Evolutionary conservation across 2,329 filamentous ascomycete genomes (phyloP).

Genomic region (Talaromyces piceae): DNA sequence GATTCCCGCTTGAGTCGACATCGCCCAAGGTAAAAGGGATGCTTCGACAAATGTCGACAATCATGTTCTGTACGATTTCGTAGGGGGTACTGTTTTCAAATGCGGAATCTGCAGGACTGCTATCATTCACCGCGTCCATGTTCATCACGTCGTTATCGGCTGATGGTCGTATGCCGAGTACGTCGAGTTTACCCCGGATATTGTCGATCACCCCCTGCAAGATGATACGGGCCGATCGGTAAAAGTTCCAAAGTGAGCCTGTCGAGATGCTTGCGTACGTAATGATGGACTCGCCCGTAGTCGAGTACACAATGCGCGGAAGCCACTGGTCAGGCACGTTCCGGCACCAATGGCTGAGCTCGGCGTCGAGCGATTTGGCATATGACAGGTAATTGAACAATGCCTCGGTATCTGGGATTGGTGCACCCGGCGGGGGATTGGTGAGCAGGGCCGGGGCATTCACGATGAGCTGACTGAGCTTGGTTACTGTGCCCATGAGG

Average conservation of each 20-base stretch:
- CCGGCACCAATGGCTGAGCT: constrained; percentile 25
- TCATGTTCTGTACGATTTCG: constrained; percentile 25
- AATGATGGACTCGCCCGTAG: constrained; percentile 22
- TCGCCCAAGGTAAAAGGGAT: constrained; percentile 28
- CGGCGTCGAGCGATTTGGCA: constrained; percentile 20
- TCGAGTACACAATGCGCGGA: constrained; percentile 24
- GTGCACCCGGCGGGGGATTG: neutral
- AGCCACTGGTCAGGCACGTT: constrained; percentile 27
- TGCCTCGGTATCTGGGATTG: constrained; percentile 3
- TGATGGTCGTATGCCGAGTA: constrained; percentile 9
- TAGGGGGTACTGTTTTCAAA: constrained; percentile 10
- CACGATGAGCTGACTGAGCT: constrained; percentile 23
- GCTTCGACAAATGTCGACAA: constrained; percentile 27
- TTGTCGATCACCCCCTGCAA: constrained; percentile 24
- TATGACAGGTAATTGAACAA: constrained; percentile 20
- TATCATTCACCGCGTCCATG: neutral
- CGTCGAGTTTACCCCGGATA: constrained; percentile 16
- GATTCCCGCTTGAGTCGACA: constrained; percentile 25
- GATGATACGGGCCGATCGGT: constrained; percentile 28
- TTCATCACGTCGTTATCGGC: constrained; percentile 2
- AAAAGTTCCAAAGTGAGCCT: constrained; percentile 28
- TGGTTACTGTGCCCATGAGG: constrained; percentile 24
- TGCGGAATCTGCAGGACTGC: neutral
- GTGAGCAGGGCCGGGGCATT: constrained; percentile 9
- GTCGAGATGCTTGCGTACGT: constrained; percentile 25